Evolutionary conservation across 306 rosid genomes (phyloP).

Genomic region (Canavalia ensiformis): DNA sequence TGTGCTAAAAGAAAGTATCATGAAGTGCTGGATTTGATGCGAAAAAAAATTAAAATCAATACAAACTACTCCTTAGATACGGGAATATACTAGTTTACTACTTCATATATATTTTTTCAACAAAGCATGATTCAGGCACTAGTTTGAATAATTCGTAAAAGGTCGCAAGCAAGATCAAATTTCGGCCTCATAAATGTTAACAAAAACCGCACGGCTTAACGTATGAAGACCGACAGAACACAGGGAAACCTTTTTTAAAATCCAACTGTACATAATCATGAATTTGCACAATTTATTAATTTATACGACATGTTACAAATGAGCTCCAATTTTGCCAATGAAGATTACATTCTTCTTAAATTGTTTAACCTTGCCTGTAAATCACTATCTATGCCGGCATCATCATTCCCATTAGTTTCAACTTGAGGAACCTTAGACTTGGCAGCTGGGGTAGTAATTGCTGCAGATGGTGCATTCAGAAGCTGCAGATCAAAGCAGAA

Average conservation of each 20-base stretch:
- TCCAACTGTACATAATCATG: constrained; percentile 36
- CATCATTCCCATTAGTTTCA: constrained; percentile 70
- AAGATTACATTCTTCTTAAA: constrained; percentile 70
- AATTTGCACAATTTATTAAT: constrained; percentile 42
- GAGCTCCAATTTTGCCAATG: constrained; percentile 40
- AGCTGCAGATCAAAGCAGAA: constrained; percentile 61
- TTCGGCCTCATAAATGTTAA: background rate
- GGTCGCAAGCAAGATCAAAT: background rate
- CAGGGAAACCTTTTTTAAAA: background rate
- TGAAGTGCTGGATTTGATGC: background rate
- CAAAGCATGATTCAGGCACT: background rate
- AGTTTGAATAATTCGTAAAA: background rate
- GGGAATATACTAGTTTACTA: background rate
- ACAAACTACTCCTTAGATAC: background rate
- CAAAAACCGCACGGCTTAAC: background rate
- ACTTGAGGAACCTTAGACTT: constrained; percentile 73
- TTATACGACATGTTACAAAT: constrained; percentile 43
- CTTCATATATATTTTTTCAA: background rate
- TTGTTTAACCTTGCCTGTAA: constrained; percentile 85
- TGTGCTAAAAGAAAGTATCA: background rate
- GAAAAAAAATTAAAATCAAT: background rate
- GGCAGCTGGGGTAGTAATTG: constrained; percentile 72
- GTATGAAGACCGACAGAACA: background rate
- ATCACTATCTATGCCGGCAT: constrained; percentile 76
- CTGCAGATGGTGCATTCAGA: constrained; percentile 72